Evolutionary conservation across 192 early-diverging fungal genomes (phyloP).

Genomic region (Gigaspora rosea): DNA sequence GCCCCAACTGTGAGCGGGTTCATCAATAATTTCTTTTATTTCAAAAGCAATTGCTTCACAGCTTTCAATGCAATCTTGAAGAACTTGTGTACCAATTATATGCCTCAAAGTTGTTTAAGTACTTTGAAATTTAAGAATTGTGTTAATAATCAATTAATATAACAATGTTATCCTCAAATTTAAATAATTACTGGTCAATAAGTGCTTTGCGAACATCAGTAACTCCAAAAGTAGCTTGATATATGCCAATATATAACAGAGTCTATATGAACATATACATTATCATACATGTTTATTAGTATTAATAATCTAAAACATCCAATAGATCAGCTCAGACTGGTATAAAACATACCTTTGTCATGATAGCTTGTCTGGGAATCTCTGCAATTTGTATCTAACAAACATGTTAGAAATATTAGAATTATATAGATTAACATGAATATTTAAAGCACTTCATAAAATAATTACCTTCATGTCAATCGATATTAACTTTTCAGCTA

Average conservation of each 20-base stretch:
- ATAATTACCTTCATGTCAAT: slow-evolving; percentile 48
- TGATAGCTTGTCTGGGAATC: slow-evolving; percentile 72
- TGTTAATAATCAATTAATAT: no score
- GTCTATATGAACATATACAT: slow-evolving; percentile 83
- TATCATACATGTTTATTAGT: slow-evolving; percentile 54
- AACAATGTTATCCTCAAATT: no score
- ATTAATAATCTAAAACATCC: neutral
- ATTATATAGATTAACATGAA: no score
- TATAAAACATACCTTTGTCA: slow-evolving; percentile 64
- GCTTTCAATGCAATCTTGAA: slow-evolving; percentile 91
- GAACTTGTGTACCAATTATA: slow-evolving; percentile 76
- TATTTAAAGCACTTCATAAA: neutral
- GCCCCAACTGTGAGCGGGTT: no score
- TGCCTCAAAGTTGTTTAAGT: slow-evolving; percentile 90
- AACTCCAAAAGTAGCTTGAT: slow-evolving; percentile 78
- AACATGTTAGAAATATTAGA: no score
- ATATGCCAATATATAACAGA: slow-evolving; percentile 87
- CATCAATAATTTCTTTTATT: slow-evolving; percentile 81
- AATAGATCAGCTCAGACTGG: neutral
- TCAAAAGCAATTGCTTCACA: slow-evolving; percentile 83
- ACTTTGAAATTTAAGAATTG: no score
- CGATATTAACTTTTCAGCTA: slow-evolving; percentile 45
- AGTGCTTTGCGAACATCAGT: slow-evolving; percentile 79
- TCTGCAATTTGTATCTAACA: slow-evolving; percentile 44
- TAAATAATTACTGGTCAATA: no score